Conservation (phyloP, 805 yeast genomes). For the Monosporozyma unispora region DNA sequence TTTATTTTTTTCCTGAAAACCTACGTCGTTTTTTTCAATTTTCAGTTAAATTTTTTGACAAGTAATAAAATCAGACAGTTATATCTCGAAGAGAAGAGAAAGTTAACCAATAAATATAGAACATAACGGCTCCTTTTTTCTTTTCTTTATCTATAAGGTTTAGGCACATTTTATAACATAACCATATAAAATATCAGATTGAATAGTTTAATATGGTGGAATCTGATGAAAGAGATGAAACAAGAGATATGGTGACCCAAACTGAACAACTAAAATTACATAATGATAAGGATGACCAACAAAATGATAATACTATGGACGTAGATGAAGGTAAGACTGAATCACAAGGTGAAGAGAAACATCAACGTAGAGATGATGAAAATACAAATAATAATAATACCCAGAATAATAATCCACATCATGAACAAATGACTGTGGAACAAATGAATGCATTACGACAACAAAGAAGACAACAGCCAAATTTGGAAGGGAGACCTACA, state of each 20-base stretch:
- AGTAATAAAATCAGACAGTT: too few species aligned
- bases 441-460: conserved; percentile 2
- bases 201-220: neutral
- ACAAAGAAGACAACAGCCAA: conserved; percentile 1
- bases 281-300: neutral
- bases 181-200: neutral
- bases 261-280: neutral
- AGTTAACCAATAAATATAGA: too few species aligned
- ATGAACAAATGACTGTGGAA: neutral
- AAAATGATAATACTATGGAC: neutral
- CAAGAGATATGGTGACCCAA: neutral
- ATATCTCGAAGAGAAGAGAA: too few species aligned
- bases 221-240: neutral
- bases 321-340: neutral
- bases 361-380: neutral
- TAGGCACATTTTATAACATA: neutral
- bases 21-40: too few species aligned
- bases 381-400: neutral
- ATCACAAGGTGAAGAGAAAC: neutral
- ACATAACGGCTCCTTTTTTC: neutral
- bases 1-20: too few species aligned
- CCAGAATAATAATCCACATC: neutral
- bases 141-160: too few species aligned
- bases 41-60: too few species aligned
- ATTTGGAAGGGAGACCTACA: conserved; percentile 15